Conservation (phyloP, 1,139 yeast genomes). For the Taphrina deformans region DNA sequence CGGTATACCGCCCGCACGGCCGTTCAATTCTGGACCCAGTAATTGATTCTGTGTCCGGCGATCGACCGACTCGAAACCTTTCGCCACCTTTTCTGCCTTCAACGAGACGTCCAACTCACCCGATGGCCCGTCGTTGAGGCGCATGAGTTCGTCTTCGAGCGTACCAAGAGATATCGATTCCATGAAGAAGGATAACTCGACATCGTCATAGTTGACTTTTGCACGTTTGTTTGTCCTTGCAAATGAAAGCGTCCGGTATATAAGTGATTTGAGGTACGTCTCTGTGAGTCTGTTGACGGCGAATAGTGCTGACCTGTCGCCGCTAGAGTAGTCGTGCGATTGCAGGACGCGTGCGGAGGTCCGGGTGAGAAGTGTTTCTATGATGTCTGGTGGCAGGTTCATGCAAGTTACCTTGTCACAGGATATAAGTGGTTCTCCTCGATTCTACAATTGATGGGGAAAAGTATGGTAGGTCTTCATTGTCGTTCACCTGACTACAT, state of each 20-base stretch:
- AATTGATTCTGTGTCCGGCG: constrained; percentile 10
- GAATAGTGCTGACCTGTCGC: constrained; percentile 6
- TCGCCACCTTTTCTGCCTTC: constrained; percentile 19
- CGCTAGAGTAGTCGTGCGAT: constrained; percentile 10
- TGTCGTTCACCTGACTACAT: no score
- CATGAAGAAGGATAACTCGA: constrained; percentile 23
- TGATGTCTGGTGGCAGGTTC: constrained; percentile 23
- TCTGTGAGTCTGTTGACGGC: constrained; percentile 20
- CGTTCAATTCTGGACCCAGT: constrained; percentile 30
- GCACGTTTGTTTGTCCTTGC: constrained; percentile 19
- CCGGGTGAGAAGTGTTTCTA: constrained; percentile 10
- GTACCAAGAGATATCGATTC: constrained; percentile 13
- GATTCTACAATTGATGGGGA: no score
- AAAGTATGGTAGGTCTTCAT: no score
- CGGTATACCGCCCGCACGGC: constrained; percentile 23
- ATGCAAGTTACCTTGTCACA: not conserved
- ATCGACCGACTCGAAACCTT: constrained; percentile 27
- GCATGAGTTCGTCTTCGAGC: constrained; percentile 17
- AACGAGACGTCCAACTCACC: not conserved
- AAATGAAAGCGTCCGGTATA: constrained; percentile 12
- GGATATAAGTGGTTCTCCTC: no score
- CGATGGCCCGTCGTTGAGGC: not conserved
- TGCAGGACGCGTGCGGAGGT: constrained; percentile 3
- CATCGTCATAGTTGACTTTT: constrained; percentile 20
- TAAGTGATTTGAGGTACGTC: constrained; percentile 9